Evolutionary conservation across 2,329 filamentous ascomycete genomes (phyloP).

Genomic region (Aspergillus sergii): DNA sequence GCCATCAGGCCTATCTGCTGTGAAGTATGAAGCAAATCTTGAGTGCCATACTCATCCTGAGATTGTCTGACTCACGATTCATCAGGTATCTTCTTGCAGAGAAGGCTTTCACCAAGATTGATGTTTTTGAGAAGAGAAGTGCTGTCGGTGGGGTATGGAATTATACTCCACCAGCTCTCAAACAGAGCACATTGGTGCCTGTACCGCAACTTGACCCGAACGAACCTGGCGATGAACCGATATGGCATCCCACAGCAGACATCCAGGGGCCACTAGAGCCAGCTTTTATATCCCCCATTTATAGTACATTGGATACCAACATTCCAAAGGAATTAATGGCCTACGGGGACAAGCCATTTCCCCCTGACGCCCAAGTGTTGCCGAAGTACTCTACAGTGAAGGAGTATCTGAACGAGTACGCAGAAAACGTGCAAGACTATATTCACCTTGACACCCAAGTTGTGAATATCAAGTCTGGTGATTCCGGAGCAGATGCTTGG

Average conservation of each 20-base stretch:
- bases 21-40: conserved; percentile 56
- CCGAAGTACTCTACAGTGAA: conserved; percentile 72
- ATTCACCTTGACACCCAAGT: conserved; percentile 74
- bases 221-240: conserved; percentile 64
- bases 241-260: conserved; percentile 46
- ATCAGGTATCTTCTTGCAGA: conserved; percentile 71
- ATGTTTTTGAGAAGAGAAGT: conserved; percentile 79
- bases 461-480: conserved; percentile 54
- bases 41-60: not conserved
- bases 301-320: conserved; percentile 81
- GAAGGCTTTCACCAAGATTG: conserved; percentile 68
- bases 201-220: conserved; percentile 71
- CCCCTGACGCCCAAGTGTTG: conserved; percentile 67
- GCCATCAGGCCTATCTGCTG: conserved; percentile 74
- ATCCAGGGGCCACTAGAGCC: conserved; percentile 43
- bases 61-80: conserved; percentile 21
- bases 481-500: conserved; percentile 56
- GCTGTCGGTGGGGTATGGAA: conserved; percentile 85
- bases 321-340: conserved; percentile 81
- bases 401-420: conserved; percentile 73
- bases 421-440: conserved; percentile 65
- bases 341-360: conserved; percentile 72
- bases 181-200: conserved; percentile 44
- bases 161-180: conserved; percentile 60
- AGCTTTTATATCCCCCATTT: conserved; percentile 80